Conservation (phyloP, 768 basidiomycete species). For the Trametes coccinea region DNA sequence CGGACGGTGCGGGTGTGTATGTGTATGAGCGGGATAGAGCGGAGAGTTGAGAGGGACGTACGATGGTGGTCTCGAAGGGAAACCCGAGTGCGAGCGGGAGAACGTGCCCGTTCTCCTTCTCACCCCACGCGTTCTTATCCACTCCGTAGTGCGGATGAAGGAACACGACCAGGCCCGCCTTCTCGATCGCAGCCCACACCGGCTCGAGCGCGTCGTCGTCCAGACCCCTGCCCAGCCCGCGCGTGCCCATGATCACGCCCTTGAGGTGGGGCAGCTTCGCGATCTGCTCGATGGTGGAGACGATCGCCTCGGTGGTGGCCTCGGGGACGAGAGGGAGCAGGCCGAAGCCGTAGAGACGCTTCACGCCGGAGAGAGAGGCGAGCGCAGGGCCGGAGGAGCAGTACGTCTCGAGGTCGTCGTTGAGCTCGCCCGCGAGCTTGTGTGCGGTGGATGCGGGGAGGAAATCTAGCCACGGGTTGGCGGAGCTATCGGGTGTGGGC, state of each 20-base stretch:
- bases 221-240: slow-evolving; percentile 74
- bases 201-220: slow-evolving; percentile 80
- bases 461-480: slow-evolving; percentile 93
- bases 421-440: slow-evolving; percentile 66
- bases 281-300: slow-evolving; percentile 70
- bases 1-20: no score
- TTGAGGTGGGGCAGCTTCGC: slow-evolving; percentile 63
- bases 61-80: slow-evolving; percentile 87
- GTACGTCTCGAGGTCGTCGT: slow-evolving; percentile 75
- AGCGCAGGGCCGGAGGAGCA: slow-evolving; percentile 64
- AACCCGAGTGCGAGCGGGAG: slow-evolving; percentile 86
- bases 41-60: slow-evolving; percentile 38
- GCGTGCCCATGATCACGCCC: slow-evolving; percentile 81
- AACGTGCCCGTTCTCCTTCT: slow-evolving; percentile 81
- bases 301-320: slow-evolving; percentile 52
- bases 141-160: slow-evolving; percentile 88
- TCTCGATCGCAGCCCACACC: slow-evolving; percentile 77
- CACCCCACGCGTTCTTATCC: slow-evolving; percentile 71
- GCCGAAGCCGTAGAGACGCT: slow-evolving; percentile 81
- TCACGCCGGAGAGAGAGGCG: slow-evolving; percentile 39
- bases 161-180: slow-evolving; percentile 73
- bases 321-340: slow-evolving; percentile 79
- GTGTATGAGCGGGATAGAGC: no score
- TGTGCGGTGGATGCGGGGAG: slow-evolving; percentile 68
- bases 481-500: slow-evolving; percentile 49